phyloP scores from a whole-genome alignment of 139 green algal genomes.

The Chlorella sp. region DNA sequence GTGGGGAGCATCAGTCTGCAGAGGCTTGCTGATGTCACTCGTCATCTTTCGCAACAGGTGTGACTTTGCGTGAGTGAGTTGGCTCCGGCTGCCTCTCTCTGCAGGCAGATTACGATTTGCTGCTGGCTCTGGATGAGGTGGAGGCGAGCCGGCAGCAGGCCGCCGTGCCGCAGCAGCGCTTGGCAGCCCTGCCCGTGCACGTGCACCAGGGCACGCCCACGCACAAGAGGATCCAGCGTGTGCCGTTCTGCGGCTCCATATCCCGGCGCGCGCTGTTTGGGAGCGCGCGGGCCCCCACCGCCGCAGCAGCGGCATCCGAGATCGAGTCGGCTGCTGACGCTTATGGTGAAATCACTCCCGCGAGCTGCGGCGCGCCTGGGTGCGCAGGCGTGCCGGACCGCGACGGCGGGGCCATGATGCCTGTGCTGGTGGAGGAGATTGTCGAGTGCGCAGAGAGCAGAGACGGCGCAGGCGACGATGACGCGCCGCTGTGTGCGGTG shows the following conservation, averaged over 20 bases:
- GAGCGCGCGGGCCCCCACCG: neutral
- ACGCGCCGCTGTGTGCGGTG: slow-evolving; percentile 21
- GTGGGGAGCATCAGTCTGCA: too few species aligned
- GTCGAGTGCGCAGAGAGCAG: neutral
- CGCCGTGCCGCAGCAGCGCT: neutral
- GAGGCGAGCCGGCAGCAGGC: slow-evolving; percentile 5
- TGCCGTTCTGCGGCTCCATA: too few species aligned
- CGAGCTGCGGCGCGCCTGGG: neutral
- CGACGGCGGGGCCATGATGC: neutral
- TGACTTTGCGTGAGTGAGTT: too few species aligned
- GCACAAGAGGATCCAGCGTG: neutral
- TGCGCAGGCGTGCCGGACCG: neutral
- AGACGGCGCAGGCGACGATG: slow-evolving; percentile 14
- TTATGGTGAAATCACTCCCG: too few species aligned
- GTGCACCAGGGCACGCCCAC: slow-evolving; percentile 26
- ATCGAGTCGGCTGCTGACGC: too few species aligned
- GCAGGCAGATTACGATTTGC: slow-evolving; percentile 10
- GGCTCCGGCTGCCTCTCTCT: too few species aligned
- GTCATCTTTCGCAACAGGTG: too few species aligned
- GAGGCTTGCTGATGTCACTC: too few species aligned
- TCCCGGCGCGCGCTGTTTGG: neutral
- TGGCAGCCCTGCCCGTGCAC: slow-evolving; percentile 20
- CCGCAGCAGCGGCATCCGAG: neutral
- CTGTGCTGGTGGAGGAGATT: neutral
- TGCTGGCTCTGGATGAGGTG: slow-evolving; percentile 14